A percentile compares a stretch with the other conserved stretches of the same genome.
phyloP scores from a whole-genome alignment of 441 rosid genomes.

The Metrosideros polymorpha region DNA sequence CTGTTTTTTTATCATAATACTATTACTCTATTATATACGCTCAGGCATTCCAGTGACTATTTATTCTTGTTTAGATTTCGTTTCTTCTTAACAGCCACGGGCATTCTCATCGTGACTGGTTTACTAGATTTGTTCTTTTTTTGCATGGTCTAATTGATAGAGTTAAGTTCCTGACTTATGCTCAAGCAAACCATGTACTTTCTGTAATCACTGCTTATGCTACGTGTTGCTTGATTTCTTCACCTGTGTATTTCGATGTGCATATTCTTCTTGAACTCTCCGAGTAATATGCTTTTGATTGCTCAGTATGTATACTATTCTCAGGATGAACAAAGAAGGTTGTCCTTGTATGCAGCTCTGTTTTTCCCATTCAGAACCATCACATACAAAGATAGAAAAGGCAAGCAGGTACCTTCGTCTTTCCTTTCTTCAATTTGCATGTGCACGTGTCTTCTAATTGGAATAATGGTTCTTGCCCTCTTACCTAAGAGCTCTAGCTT shows the following conservation, averaged over 20 bases:
- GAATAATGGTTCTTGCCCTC: neutral
- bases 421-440: neutral
- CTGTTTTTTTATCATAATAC: neutral
- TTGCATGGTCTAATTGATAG: neutral
- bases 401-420: conserved; percentile 39
- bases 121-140: neutral
- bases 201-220: neutral
- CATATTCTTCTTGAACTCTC: neutral
- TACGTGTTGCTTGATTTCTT: neutral
- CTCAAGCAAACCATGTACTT: neutral
- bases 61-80: neutral
- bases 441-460: neutral
- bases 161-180: neutral
- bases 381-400: conserved; percentile 48
- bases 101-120: conserved; percentile 38
- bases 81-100: neutral
- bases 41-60: neutral
- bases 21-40: neutral
- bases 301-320: conserved; percentile 9
- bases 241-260: neutral
- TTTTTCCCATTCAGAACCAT: conserved; percentile 64
- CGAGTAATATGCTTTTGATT: neutral
- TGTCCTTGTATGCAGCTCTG: conserved; percentile 70
- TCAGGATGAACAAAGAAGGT: conserved; percentile 75
- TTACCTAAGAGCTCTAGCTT: neutral